A percentile compares a stretch with the other conserved stretches of the same genome.
phyloP scores from a whole-genome alignment of 805 yeast species.

The Myxozyma neotropica region DNA sequence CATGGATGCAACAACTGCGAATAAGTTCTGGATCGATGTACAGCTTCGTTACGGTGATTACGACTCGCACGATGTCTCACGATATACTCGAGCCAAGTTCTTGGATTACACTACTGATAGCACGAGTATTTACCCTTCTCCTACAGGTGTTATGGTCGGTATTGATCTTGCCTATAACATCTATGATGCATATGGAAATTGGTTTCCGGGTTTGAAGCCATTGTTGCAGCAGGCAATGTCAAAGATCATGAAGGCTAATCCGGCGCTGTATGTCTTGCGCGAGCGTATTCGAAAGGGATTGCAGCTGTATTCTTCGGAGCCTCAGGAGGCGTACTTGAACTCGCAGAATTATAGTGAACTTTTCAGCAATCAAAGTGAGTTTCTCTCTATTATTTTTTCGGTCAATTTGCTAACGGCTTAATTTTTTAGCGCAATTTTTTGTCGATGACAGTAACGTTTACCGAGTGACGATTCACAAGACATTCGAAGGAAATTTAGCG shows the following conservation, averaged over 20 bases:
- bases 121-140: conserved; percentile 83
- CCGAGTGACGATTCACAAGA: conserved; percentile 86
- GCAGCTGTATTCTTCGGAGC: conserved; percentile 90
- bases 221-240: conserved; percentile 88
- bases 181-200: conserved; percentile 95
- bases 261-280: conserved; percentile 85
- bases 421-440: conserved; percentile 59
- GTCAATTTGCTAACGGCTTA: neutral
- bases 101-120: conserved; percentile 90
- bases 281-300: conserved; percentile 93
- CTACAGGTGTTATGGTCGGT: conserved; percentile 88
- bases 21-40: conserved; percentile 90
- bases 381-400: neutral
- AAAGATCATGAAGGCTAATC: conserved; percentile 92
- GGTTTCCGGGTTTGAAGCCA: conserved; percentile 95
- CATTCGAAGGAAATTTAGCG: conserved; percentile 88
- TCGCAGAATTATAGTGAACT: conserved; percentile 89
- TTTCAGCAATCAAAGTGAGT: conserved; percentile 66
- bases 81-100: conserved; percentile 90
- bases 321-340: conserved; percentile 87
- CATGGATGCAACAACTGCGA: conserved; percentile 56
- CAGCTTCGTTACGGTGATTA: conserved; percentile 96
- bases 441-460: conserved; percentile 95
- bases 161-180: conserved; percentile 93
- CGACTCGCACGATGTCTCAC: conserved; percentile 94